Base-by-base conservation (phyloP, 345 rosid species). In the Durio zibethinus region DNA sequence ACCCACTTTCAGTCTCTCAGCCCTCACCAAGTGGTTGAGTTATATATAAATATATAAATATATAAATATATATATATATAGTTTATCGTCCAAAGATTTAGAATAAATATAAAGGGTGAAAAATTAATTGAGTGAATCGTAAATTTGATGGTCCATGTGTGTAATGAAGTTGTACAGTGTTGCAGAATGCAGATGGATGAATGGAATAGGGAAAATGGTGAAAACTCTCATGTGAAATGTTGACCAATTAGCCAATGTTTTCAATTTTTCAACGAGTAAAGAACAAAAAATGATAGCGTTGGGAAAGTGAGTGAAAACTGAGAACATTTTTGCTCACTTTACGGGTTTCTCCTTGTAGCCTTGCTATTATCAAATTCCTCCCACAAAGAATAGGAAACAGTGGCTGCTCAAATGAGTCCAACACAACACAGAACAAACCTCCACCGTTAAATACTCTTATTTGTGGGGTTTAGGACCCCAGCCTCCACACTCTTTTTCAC, bases 251-350 rank as follows among this genome's bases (percentile, higher is more conserved):
- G 57, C 38, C 77, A 11, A 45, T 45, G 74, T 52, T 77, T 48
- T 50, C 21, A 70, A 2, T 43, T 10, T 42, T 52, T 73, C 62
- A 85, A 86, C 76, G 45, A 63, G 78, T 81, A 76, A 83, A 81
- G 75, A 85, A 83, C 16, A 85, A 76, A 85, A 76, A 86, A 76
- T 38, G 83, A 82, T 79, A 87, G 83, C 78, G 87, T 80, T 73
- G 82, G 78, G 78, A 80, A 84, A 84, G 86, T 83, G 65, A 82
- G 88, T 80, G 84, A 76, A 85, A 81, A 64, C n/a, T 56, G 73
- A 84, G 81, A 82, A 83, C 70, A 61, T 18, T 45, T 78, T 61
- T 36, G 76, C 67, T 14, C 21, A 79, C 43, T 64, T 67, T 57
- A 73, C 62, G 70, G 77, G 77, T 73, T 78, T 84, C 81, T 75